Conservation (phyloP, 2,329 filamentous ascomycete species). For the Orbilia ellipsospora region DNA sequence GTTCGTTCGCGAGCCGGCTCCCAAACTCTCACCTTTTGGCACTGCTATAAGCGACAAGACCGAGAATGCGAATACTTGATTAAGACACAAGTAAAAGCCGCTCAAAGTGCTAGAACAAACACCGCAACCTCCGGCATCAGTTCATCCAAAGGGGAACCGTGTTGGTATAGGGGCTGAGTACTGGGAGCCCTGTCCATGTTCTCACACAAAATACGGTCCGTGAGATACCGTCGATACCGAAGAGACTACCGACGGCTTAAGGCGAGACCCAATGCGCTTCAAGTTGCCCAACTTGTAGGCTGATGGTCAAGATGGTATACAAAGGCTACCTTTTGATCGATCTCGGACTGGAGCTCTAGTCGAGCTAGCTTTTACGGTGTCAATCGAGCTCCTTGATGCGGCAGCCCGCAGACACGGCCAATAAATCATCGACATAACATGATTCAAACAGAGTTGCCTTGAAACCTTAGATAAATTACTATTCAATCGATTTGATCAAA, state of each 20-base stretch:
- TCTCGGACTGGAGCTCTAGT: constrained; percentile 28
- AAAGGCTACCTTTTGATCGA: neutral
- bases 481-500: neutral
- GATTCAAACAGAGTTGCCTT: no score
- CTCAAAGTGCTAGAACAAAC: no score
- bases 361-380: constrained; percentile 8
- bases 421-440: neutral
- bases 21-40: neutral
- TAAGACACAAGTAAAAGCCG: no score
- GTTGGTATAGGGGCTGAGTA: neutral
- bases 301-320: neutral
- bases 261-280: constrained; percentile 24
- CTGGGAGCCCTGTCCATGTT: neutral
- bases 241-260: neutral
- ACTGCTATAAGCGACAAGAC: neutral
- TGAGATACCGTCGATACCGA: neutral
- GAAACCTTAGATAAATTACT: neutral
- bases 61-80: no score
- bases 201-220: no score
- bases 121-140: no score
- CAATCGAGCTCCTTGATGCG: constrained; percentile 43
- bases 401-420: neutral
- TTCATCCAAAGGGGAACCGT: neutral
- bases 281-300: constrained; percentile 20
- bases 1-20: neutral